A percentile compares a stretch with the other conserved stretches of the same genome.
phyloP scores from a whole-genome alignment of 495 filamentous ascomycete genomes.

The Cudoniella acicularis region DNA sequence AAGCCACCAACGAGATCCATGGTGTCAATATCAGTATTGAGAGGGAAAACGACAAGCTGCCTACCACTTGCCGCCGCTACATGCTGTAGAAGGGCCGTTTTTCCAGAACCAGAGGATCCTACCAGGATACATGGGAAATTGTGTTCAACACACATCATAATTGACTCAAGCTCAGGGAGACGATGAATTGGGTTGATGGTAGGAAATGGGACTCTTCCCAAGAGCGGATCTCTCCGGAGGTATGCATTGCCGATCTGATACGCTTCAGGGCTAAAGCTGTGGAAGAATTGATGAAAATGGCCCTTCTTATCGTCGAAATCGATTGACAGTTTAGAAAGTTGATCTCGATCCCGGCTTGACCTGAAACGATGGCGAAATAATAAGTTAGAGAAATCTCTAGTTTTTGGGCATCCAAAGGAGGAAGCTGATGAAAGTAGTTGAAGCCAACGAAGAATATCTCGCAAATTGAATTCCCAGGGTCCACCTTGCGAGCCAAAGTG shows the following conservation, averaged over 20 bases:
- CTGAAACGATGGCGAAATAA: slow-evolving; percentile 88
- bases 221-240: slow-evolving; percentile 53
- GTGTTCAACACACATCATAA: slow-evolving; percentile 82
- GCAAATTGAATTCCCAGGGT: slow-evolving; percentile 96
- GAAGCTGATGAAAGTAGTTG: slow-evolving; percentile 58
- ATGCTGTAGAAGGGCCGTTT: slow-evolving; percentile 72
- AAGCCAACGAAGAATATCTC: slow-evolving; percentile 89
- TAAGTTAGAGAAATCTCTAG: slow-evolving; percentile 72
- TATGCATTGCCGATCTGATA: slow-evolving; percentile 79
- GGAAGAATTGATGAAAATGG: slow-evolving; percentile 35
- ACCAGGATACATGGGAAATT: slow-evolving; percentile 86
- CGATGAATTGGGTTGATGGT: slow-evolving; percentile 52
- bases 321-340: slow-evolving; percentile 62
- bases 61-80: slow-evolving; percentile 75
- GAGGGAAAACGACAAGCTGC: slow-evolving; percentile 67
- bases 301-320: slow-evolving; percentile 42
- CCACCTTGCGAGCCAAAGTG: slow-evolving; percentile 74
- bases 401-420: slow-evolving; percentile 46
- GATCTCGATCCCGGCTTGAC: slow-evolving; percentile 57
- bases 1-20: slow-evolving; percentile 97
- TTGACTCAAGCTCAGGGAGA: slow-evolving; percentile 71
- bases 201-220: slow-evolving; percentile 52
- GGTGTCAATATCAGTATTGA: slow-evolving; percentile 91
- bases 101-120: slow-evolving; percentile 81
- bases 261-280: slow-evolving; percentile 62